A percentile compares a stretch with the other conserved stretches of the same genome.
Conservation (phyloP, 768 basidiomycete genomes). For the Grammothele lineata region DNA sequence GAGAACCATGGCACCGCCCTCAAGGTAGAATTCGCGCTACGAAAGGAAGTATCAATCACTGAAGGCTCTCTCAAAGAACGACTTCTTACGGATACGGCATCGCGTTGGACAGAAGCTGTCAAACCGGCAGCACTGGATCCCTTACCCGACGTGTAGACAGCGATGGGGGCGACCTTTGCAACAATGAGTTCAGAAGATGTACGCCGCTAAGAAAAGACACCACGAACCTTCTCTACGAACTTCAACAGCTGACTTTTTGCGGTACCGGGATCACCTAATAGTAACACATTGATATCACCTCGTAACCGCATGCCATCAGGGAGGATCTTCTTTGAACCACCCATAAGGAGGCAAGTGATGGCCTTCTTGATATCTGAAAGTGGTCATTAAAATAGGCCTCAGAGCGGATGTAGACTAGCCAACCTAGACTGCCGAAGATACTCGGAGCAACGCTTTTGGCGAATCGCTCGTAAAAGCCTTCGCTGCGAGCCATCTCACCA, state of each 20-base stretch:
- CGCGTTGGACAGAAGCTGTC: slow-evolving; percentile 95
- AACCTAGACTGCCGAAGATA: slow-evolving; percentile 94
- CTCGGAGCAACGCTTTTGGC: slow-evolving; percentile 92
- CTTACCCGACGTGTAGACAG: slow-evolving; percentile 98
- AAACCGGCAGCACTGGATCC: slow-evolving; percentile 98
- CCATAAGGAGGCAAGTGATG: slow-evolving; percentile 92
- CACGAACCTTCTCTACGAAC: slow-evolving; percentile 87
- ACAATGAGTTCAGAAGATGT: background rate
- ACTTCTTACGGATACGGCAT: slow-evolving; percentile 76
- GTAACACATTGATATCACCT: slow-evolving; percentile 95
- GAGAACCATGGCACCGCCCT: slow-evolving; percentile 99
- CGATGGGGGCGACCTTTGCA: slow-evolving; percentile 91
- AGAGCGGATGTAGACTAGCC: too few relatives aligned
- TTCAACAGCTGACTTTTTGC: slow-evolving; percentile 98
- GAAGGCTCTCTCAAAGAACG: background rate
- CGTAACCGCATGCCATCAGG: slow-evolving; percentile 96
- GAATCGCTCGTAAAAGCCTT: slow-evolving; percentile 90
- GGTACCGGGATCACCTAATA: slow-evolving; percentile 97
- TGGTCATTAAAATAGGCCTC: too few relatives aligned
- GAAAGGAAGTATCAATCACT: slow-evolving; percentile 1
- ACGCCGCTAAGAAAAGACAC: background rate
- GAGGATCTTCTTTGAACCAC: slow-evolving; percentile 93
- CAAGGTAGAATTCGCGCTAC: slow-evolving; percentile 96
- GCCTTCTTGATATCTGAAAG: slow-evolving; percentile 93
- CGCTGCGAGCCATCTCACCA: slow-evolving; percentile 81